Percentiles rank a stretch among this genome's conserved stretches.
Evolutionary conservation across 208 protist species (phyloP).

Genomic region (Acanthamoeba lenticulata): DNA sequence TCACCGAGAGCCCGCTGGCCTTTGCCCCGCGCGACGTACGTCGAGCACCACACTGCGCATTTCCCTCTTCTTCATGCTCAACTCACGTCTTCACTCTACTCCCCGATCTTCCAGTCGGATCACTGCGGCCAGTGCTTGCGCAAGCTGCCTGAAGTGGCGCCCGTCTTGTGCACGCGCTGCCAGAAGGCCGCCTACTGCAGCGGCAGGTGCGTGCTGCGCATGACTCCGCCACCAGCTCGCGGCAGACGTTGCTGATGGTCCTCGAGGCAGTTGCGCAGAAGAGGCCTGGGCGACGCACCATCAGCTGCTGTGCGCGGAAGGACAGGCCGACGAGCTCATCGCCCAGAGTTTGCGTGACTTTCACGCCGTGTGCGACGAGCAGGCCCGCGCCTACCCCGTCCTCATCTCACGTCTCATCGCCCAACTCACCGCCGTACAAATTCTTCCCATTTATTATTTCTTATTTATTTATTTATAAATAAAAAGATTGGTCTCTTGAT

Average conservation of each 20-base stretch:
- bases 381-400: constrained; percentile 31
- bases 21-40: constrained; percentile 2
- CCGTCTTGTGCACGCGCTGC: not conserved
- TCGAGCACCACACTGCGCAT: too few species aligned
- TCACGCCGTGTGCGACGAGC: not conserved
- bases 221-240: not conserved
- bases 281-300: constrained; percentile 24
- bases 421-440: not conserved
- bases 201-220: not conserved
- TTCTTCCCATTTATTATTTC: not conserved
- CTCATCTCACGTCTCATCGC: not conserved
- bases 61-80: too few species aligned
- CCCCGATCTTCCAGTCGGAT: not conserved
- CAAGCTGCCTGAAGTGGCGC: not conserved
- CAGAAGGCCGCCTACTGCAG: not conserved
- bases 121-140: constrained; percentile 47
- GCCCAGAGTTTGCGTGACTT: not conserved
- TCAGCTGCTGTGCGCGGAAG: not conserved
- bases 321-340: not conserved
- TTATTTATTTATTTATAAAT: not conserved
- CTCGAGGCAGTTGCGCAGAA: not conserved
- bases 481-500: not conserved
- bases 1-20: constrained; percentile 2
- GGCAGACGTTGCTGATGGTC: not conserved
- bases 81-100: not conserved